Conservation (phyloP, 768 basidiomycete genomes). For the Lyophyllum shimeji region DNA sequence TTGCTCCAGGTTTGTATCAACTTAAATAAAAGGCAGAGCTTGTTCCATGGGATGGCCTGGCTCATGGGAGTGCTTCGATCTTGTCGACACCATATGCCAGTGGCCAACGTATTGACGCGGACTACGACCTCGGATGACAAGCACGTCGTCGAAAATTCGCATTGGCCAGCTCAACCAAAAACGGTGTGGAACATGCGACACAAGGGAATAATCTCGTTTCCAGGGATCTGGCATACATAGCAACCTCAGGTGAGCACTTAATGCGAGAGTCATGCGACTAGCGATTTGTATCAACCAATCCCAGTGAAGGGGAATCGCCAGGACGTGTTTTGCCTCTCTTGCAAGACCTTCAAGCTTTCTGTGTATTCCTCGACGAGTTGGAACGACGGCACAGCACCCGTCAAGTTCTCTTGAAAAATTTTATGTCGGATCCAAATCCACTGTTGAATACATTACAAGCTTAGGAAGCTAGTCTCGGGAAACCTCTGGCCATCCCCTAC, state of each 20-base stretch:
- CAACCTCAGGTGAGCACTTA: neutral
- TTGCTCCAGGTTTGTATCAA: no score
- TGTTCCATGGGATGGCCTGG: no score
- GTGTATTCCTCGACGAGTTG: neutral
- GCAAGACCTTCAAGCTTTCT: neutral
- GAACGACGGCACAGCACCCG: neutral
- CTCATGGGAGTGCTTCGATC: no score
- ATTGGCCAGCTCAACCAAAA: no score
- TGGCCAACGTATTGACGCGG: no score
- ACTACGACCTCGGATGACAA: no score
- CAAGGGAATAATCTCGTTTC: no score
- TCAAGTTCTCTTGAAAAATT: neutral
- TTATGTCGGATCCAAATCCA: neutral
- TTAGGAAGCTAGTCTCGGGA: neutral
- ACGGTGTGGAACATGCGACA: no score
- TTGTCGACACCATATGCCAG: no score
- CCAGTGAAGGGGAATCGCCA: neutral
- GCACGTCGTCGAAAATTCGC: no score
- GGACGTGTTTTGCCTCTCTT: neutral
- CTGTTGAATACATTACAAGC: neutral
- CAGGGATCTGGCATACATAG: neutral
- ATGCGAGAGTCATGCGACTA: neutral
- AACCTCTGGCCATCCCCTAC: neutral
- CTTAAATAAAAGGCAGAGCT: no score
- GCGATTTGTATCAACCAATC: neutral